Percentiles rank a stretch among this genome's conserved stretches.
Conservation (phyloP, 805 yeast species). For the Nakazawaea holstii region DNA sequence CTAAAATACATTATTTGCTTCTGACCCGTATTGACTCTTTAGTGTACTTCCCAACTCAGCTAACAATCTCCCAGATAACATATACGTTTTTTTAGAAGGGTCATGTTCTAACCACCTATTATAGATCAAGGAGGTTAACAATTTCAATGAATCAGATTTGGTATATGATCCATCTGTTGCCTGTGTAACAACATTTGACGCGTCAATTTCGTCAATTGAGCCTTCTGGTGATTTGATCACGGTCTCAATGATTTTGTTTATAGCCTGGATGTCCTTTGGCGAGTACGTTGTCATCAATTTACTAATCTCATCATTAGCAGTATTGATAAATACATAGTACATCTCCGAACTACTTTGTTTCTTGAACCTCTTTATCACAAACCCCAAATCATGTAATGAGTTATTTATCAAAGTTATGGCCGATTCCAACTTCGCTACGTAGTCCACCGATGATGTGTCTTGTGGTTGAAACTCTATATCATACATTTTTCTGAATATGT, state of each 20-base stretch:
- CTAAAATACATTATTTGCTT: slow-evolving; percentile 16
- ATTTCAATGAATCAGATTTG: slow-evolving; percentile 32
- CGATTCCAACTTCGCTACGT: slow-evolving; percentile 8
- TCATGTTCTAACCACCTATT: slow-evolving; percentile 49
- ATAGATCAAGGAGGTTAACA: slow-evolving; percentile 34
- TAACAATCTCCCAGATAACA: slow-evolving; percentile 34
- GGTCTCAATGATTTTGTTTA: slow-evolving; percentile 38
- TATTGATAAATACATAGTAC: slow-evolving; percentile 36
- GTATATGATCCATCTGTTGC: slow-evolving; percentile 19
- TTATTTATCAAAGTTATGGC: slow-evolving; percentile 20
- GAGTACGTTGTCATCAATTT: slow-evolving; percentile 28
- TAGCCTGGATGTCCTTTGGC: slow-evolving; percentile 35
- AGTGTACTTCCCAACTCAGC: slow-evolving; percentile 43
- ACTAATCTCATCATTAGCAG: slow-evolving; percentile 31
- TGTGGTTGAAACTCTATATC: background rate
- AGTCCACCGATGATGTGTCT: background rate
- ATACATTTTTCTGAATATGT: slow-evolving; percentile 7
- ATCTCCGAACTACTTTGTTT: slow-evolving; percentile 28
- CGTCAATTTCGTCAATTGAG: slow-evolving; percentile 28
- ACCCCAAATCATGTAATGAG: slow-evolving; percentile 30
- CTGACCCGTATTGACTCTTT: slow-evolving; percentile 25
- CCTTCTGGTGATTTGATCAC: slow-evolving; percentile 27
- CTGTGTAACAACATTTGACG: slow-evolving; percentile 24
- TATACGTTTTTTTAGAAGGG: slow-evolving; percentile 27
- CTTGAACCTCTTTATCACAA: slow-evolving; percentile 35